Base-by-base conservation (phyloP, 2,329 filamentous ascomycete species). In the Scedosporium boydii region DNA sequence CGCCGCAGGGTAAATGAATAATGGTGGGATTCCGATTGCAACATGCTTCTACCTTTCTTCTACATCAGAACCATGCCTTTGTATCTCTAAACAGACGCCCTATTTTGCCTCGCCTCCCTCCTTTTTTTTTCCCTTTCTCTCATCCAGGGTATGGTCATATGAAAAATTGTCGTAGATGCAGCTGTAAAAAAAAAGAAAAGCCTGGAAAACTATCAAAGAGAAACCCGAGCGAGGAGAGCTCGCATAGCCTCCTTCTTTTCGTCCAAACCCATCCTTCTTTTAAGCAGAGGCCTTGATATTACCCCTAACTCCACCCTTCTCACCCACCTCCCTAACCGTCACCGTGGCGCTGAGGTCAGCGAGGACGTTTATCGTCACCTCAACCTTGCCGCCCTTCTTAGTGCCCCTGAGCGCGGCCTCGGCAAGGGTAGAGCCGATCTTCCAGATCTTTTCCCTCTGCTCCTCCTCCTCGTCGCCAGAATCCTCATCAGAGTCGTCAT, bases 391-490 rank as follows among this genome's bases (percentile, higher is more conserved):
- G 64, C 86, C 89, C 79, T 93, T 92, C 86, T 93, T 93, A 68
- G 96, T 85, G 64, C 82, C 90, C 75, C 85, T 89, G 73, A 99
- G 78, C 38, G 88, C 89, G 10, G 91, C 88, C 80, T 99, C 95
- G 64, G 92, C 93, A 64, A 99, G 84, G 34, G 87, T 81, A 66
- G 82, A 86, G 68, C 90, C 90, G 58, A 91, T 84, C 82, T 96
- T 96, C 91, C 92, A 97, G 64, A 95, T 81, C 82, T 95, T 92
- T 78, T 96, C 90, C 66, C 93, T 84, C 70, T 87, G 83, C 78
- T 97, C 93, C 75, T 96, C 90, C 62, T 89, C 89, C 69, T 96
- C 91, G 42, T 96, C 81, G 48, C 81, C 82, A 61, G 78, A 82
- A 57, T 82, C 80, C 21, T 80, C 78, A 65, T 84, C 83, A 34